phyloP scores from a whole-genome alignment of 73 alveolate species.

The Paramecium octaurelia region DNA sequence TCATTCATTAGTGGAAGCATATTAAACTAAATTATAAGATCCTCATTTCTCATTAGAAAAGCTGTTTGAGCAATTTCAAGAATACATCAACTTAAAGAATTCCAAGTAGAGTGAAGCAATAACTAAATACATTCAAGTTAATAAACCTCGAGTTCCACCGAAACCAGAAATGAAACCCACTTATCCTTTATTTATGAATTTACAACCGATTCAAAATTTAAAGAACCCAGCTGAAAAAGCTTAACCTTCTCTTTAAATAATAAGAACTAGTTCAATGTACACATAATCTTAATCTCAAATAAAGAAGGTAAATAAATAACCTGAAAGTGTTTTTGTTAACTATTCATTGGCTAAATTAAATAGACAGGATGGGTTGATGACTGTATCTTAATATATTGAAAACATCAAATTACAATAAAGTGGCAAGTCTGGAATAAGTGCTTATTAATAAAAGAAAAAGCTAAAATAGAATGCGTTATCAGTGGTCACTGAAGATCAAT shows the following conservation, averaged over 20 bases:
- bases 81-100: background rate
- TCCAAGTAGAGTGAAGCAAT: background rate
- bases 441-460: background rate
- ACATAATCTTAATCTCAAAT: background rate
- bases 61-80: background rate
- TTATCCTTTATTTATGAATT: slow-evolving; percentile 40
- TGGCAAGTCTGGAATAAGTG: background rate
- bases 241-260: background rate
- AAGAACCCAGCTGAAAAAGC: background rate
- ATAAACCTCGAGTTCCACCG: background rate
- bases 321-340: background rate
- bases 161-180: slow-evolving; percentile 35
- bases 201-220: background rate
- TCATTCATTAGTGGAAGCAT: background rate
- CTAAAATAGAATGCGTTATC: background rate
- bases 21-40: background rate
- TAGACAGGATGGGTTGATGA: background rate
- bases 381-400: background rate
- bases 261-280: background rate
- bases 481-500: background rate
- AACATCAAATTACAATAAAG: background rate
- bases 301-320: background rate
- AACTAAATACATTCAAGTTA: background rate
- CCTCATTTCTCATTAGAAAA: background rate
- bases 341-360: slow-evolving; percentile 26